phyloP scores from a whole-genome alignment of 1,284 basidiomycete species.

The Phellopilus nigrolimitatus region DNA sequence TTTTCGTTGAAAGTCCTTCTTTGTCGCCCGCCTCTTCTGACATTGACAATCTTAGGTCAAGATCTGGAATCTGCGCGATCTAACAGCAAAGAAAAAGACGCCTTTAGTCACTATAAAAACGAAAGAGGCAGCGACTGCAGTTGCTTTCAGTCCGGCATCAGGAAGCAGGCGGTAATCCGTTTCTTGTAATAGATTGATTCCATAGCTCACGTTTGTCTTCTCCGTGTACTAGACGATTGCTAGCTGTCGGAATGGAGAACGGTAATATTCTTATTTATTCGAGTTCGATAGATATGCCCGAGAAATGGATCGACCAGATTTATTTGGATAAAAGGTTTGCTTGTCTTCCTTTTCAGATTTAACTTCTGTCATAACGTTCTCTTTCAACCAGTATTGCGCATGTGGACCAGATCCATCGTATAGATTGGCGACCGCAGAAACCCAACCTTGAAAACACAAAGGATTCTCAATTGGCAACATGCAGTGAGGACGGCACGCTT shows the following conservation, averaged over 20 bases:
- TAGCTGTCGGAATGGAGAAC: conserved; percentile 71
- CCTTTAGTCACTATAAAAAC: conserved; percentile 52
- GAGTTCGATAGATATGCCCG: conserved; percentile 28
- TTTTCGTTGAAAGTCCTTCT: not conserved
- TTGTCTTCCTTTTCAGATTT: conserved; percentile 3
- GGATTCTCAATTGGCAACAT: conserved; percentile 41
- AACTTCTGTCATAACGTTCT: not conserved
- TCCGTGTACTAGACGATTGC: conserved; percentile 40
- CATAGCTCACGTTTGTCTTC: not conserved
- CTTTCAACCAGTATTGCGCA: conserved; percentile 49
- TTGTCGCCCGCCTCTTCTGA: not conserved
- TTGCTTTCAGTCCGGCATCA: conserved; percentile 51
- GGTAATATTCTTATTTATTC: conserved; percentile 60
- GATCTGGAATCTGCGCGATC: conserved; percentile 48
- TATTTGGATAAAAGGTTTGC: conserved; percentile 47
- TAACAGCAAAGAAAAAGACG: conserved; percentile 41
- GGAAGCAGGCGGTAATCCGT: conserved; percentile 36
- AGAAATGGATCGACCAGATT: conserved; percentile 46
- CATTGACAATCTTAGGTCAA: conserved; percentile 51
- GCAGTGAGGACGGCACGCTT: conserved; percentile 72
- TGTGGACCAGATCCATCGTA: conserved; percentile 61
- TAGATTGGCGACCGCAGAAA: conserved; percentile 56
- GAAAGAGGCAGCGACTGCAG: conserved; percentile 64
- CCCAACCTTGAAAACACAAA: conserved; percentile 20
- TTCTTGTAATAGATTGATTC: not conserved